phyloP scores from a whole-genome alignment of 768 basidiomycete genomes.

The Mycena chlorophos region DNA sequence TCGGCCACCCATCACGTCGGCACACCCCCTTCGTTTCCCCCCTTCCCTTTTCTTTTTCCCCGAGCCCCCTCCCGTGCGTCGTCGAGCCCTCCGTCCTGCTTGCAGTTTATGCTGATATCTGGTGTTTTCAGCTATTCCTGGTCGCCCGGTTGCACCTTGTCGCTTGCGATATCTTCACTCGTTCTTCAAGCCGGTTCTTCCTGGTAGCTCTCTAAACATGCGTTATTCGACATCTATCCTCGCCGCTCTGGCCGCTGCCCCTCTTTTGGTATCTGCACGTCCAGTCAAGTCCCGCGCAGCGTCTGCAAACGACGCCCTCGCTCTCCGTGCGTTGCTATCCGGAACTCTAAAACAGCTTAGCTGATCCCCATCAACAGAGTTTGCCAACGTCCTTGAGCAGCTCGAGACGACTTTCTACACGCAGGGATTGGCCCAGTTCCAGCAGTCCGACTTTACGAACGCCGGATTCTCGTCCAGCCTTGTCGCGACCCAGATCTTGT shows the following conservation, averaged over 20 bases:
- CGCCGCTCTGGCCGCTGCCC: constrained; percentile 38
- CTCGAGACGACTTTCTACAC: constrained; percentile 70
- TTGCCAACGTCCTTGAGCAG: constrained; percentile 74
- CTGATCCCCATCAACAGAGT: constrained; percentile 46
- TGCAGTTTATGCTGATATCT: not conserved
- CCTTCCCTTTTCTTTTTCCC: constrained; percentile 25
- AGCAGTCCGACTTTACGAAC: constrained; percentile 55
- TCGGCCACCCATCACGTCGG: constrained; percentile 30
- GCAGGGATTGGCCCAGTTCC: constrained; percentile 66
- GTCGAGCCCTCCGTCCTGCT: not conserved
- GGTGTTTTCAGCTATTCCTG: constrained; percentile 43
- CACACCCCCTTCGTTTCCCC: constrained; percentile 29
- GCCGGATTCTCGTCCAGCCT: constrained; percentile 64
- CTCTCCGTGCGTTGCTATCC: constrained; percentile 52
- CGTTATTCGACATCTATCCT: constrained; percentile 46
- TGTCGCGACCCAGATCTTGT: constrained; percentile 62
- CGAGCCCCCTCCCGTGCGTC: too few species aligned
- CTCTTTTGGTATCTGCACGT: constrained; percentile 49
- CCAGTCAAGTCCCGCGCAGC: constrained; percentile 45
- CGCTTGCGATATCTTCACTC: constrained; percentile 23
- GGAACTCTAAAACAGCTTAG: not conserved
- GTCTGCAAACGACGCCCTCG: constrained; percentile 48
- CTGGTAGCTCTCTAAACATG: constrained; percentile 43
- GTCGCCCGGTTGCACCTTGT: constrained; percentile 69
- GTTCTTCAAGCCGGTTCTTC: constrained; percentile 34